Evolutionary conservation across 805 yeast genomes (phyloP).

Genomic region (Starmerella stigmatis): DNA sequence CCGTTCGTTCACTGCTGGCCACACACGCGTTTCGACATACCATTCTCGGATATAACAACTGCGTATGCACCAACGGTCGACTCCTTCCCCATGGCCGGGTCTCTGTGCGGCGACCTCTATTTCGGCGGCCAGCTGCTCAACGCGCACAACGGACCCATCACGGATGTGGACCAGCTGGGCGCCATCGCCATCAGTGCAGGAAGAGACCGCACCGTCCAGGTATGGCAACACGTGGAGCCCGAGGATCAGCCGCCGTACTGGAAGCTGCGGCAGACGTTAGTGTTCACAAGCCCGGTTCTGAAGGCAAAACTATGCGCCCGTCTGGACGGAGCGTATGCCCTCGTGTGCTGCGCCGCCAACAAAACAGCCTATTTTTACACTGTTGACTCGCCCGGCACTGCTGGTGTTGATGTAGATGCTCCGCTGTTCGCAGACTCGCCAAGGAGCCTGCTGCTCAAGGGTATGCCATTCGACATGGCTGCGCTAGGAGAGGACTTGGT

Average conservation of each 20-base stretch:
- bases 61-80: background rate
- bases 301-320: constrained; percentile 28
- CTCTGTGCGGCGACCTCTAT: constrained; percentile 13
- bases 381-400: constrained; percentile 10
- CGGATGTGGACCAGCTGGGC: constrained; percentile 14
- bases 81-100: constrained; percentile 7
- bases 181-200: constrained; percentile 9
- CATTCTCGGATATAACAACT: constrained; percentile 6
- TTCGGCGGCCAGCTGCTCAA: constrained; percentile 6
- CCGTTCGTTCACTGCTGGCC: constrained; percentile 11
- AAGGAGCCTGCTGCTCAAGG: constrained; percentile 42
- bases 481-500: constrained; percentile 1
- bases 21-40: background rate
- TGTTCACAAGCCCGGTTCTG: constrained; percentile 17
- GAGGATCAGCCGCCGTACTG: constrained; percentile 29
- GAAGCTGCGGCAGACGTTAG: constrained; percentile 47
- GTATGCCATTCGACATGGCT: constrained; percentile 40
- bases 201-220: constrained; percentile 24
- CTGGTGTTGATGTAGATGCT: constrained; percentile 19
- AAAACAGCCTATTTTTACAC: constrained; percentile 49
- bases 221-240: constrained; percentile 9
- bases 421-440: constrained; percentile 28
- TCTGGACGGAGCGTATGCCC: background rate
- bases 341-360: constrained; percentile 48
- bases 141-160: constrained; percentile 24